Evolutionary conservation across 2,329 filamentous ascomycete genomes (phyloP).

Genomic region (Biscogniauxia marginata): DNA sequence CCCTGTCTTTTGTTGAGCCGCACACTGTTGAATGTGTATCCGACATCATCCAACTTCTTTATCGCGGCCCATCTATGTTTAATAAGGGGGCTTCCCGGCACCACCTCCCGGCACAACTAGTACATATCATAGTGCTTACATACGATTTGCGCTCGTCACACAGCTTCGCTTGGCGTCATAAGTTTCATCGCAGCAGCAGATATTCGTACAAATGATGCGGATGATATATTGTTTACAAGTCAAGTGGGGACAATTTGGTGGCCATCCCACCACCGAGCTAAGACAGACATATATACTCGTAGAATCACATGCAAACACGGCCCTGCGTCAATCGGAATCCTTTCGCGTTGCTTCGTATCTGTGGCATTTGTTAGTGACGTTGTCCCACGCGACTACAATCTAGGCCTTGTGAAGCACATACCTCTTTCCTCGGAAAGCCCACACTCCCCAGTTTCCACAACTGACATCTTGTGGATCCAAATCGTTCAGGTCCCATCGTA

Average conservation of each 20-base stretch:
- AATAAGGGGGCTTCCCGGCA: not conserved
- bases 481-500: conserved; percentile 97
- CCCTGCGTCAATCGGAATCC: conserved; percentile 33
- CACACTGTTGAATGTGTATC: not conserved
- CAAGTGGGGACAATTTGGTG: not conserved
- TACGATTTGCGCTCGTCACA: not conserved
- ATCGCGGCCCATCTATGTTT: not conserved
- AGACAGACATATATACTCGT: not conserved
- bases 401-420: conserved; percentile 44
- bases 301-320: not conserved
- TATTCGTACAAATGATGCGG: not conserved
- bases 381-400: conserved; percentile 1
- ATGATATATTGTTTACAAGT: not conserved
- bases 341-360: conserved; percentile 65
- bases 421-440: conserved; percentile 97
- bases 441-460: conserved; percentile 95
- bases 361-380: conserved; percentile 33
- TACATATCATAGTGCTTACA: not conserved
- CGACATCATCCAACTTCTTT: not conserved
- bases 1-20: not conserved
- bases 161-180: not conserved
- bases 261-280: not conserved
- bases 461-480: conserved; percentile 90
- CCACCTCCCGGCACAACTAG: not conserved
- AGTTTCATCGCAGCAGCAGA: not conserved